Evolutionary conservation across 495 filamentous ascomycete genomes (phyloP).

Genomic region (Neurospora tetrasperma): DNA sequence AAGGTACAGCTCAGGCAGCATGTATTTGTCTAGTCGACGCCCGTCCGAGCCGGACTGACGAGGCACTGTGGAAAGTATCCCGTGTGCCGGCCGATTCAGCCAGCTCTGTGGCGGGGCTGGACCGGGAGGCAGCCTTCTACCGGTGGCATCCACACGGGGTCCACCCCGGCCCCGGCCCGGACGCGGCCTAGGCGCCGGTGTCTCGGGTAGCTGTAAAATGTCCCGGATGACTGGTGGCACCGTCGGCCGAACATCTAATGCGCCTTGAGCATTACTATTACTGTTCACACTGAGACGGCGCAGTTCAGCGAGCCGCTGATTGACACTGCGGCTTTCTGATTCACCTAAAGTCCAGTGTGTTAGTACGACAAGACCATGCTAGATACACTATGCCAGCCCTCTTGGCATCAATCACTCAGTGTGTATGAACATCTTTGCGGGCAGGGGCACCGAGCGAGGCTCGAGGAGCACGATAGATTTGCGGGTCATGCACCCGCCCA

Average conservation of each 20-base stretch:
- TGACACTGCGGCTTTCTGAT: conserved; percentile 31
- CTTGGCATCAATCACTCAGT: background rate
- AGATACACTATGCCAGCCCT: background rate
- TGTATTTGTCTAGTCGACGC: conserved; percentile 9
- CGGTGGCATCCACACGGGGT: conserved; percentile 28
- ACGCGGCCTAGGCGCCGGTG: conserved; percentile 55
- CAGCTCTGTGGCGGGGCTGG: conserved; percentile 66
- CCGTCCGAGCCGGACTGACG: background rate
- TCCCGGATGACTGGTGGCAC: conserved; percentile 42
- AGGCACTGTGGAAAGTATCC: background rate
- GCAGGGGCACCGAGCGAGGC: background rate
- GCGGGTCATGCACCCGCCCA: background rate
- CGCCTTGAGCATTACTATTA: conserved; percentile 3
- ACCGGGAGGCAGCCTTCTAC: conserved; percentile 47
- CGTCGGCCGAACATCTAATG: conserved; percentile 23
- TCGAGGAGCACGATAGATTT: background rate
- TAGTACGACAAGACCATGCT: background rate
- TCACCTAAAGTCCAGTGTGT: conserved; percentile 1
- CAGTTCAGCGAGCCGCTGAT: conserved; percentile 39
- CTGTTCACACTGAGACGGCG: conserved; percentile 28
- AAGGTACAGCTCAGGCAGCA: conserved; percentile 24
- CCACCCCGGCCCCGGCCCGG: conserved; percentile 23
- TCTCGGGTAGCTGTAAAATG: conserved; percentile 61
- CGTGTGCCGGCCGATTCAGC: conserved; percentile 27
- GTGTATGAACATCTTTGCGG: background rate